Evolutionary conservation across 306 rosid genomes (phyloP), one percentile per base, ranked within the genome.

Genomic region (Castanopsis chinensis): DNA sequence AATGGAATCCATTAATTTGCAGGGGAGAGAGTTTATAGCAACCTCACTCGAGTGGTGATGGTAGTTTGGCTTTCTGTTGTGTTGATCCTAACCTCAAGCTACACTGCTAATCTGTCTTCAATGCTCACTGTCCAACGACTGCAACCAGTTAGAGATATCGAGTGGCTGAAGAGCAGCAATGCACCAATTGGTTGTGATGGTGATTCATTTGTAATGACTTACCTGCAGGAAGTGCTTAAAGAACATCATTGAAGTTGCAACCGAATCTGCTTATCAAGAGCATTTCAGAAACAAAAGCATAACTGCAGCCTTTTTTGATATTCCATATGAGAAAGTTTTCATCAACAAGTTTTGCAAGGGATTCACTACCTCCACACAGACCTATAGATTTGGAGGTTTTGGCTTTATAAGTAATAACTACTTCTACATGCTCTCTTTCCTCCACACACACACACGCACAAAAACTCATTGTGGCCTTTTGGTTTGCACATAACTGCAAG

Each of bases 51-150:
- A 0, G 76, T 84, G 67, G 93, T 87, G 73, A 85, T 87, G 82
- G 65, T 65, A n/a, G 73, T 87, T 43, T 89, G 93, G 96, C 80
- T 91, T 2, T 86, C 87, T 80, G 87, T 91, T 59, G 96, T 89
- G 37, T 73, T 86, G 64, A 78, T 86, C 61, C 79, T 91, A 56
- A 85, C 57, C 79, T 87, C 93, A 30, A 91, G 91, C 83, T 91
- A 91, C 89, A 91, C 91, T 2, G 96, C 96, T 14, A 89, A 87
- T 76, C 89, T 91, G 21, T 89, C 96, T 76, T 91, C 96, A 30
- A 84, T 91, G 85, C 90, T 91, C 45, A 89, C 96, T 3, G 86
- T 91, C 30, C 83, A 81, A 70, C 83, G 82, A 59, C 51, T 86
- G 21, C 23, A 43, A 78, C 75, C 83, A 4, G 78, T 77, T 11